Conservation (phyloP, 2,329 filamentous ascomycete genomes). For the Microdochium trichocladiopsis region DNA sequence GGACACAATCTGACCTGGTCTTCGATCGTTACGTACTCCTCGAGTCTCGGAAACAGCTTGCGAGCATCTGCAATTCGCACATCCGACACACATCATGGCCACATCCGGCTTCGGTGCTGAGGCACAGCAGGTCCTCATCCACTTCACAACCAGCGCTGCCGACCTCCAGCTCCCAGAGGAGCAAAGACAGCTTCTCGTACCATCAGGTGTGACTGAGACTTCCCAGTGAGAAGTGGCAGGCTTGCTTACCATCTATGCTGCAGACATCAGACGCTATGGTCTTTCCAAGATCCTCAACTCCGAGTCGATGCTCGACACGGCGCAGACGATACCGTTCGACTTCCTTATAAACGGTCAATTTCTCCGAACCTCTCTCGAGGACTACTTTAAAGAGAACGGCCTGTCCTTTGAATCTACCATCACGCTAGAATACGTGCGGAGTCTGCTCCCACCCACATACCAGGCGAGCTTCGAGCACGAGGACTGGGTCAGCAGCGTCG, state of each 20-base stretch:
- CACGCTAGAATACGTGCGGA: slow-evolving; percentile 87
- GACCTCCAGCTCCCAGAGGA: slow-evolving; percentile 57
- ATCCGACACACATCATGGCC: not conserved
- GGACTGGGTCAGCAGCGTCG: slow-evolving; percentile 88
- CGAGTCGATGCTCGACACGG: slow-evolving; percentile 61
- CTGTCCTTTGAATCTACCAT: slow-evolving; percentile 84
- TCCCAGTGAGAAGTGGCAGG: no score
- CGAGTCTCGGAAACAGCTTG: no score
- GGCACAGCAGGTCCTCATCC: slow-evolving; percentile 52
- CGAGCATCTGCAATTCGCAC: not conserved
- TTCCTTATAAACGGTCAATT: slow-evolving; percentile 94
- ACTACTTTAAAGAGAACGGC: slow-evolving; percentile 80
- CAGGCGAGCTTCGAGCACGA: slow-evolving; percentile 94
- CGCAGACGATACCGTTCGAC: slow-evolving; percentile 71
- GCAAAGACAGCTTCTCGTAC: slow-evolving; percentile 56
- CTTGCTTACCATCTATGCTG: slow-evolving; percentile 5
- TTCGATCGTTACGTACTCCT: no score
- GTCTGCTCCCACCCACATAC: slow-evolving; percentile 80
- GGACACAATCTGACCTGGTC: no score
- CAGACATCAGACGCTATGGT: slow-evolving; percentile 63
- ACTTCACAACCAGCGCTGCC: slow-evolving; percentile 57
- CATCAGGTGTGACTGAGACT: slow-evolving; percentile 37
- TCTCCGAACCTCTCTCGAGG: slow-evolving; percentile 80
- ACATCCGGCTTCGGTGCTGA: slow-evolving; percentile 10
- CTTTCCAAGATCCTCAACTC: slow-evolving; percentile 66